Evolutionary conservation across 1,284 basidiomycete genomes (phyloP).

Genomic region (Sporisorium sorghi): DNA sequence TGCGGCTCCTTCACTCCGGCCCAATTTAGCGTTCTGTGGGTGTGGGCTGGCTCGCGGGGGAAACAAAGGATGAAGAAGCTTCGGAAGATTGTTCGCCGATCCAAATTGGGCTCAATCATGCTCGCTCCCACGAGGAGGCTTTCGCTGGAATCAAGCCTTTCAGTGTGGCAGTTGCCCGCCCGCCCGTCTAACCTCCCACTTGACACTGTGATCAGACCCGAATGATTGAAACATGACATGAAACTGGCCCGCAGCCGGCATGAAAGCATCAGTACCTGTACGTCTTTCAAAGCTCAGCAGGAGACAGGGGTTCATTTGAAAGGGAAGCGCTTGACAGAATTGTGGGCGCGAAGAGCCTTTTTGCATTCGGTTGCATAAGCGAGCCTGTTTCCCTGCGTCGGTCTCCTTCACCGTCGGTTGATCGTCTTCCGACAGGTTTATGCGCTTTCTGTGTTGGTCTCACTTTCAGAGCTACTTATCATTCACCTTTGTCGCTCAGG

Average conservation of each 20-base stretch:
- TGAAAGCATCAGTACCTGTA: too few relatives aligned
- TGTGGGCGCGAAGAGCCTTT: too few relatives aligned
- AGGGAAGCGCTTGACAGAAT: too few relatives aligned
- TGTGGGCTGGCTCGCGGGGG: neutral
- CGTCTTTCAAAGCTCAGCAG: too few relatives aligned
- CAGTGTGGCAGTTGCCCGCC: too few relatives aligned
- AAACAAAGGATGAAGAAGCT: neutral
- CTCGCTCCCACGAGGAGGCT: neutral
- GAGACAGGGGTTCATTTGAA: too few relatives aligned
- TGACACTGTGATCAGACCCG: too few relatives aligned
- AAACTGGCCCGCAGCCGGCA: too few relatives aligned
- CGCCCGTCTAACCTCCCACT: neutral
- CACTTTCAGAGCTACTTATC: neutral
- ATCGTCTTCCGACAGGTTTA: constrained; percentile 34
- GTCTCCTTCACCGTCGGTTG: constrained; percentile 22
- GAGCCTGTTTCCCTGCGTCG: constrained; percentile 13
- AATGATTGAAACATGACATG: too few relatives aligned
- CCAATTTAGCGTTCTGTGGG: neutral
- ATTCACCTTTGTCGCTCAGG: neutral
- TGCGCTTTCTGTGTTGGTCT: constrained; percentile 14
- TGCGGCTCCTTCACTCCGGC: neutral
- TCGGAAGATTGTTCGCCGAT: constrained; percentile 4
- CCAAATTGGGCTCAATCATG: neutral
- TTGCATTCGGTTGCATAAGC: constrained; percentile 20
- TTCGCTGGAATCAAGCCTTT: neutral